phyloP scores from a whole-genome alignment of 106 monocot species.

The Allium fistulosum region DNA sequence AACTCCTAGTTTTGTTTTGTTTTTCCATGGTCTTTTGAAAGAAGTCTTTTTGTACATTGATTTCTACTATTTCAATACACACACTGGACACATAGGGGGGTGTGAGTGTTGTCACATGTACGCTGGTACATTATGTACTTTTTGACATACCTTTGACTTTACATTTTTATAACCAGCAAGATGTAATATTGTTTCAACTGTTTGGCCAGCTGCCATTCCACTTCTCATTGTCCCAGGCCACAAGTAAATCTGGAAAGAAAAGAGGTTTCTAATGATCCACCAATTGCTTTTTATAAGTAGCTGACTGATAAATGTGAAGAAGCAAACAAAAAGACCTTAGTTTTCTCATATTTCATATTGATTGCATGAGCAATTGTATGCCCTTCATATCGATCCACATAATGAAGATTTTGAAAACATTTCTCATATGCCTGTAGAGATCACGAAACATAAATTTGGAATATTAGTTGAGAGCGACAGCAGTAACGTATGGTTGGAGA shows the following conservation, averaged over 20 bases:
- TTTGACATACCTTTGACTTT: conserved; percentile 65
- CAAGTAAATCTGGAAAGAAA: conserved; percentile 44
- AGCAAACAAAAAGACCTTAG: conserved; percentile 33
- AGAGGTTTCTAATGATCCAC: not conserved
- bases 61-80: too few relatives aligned
- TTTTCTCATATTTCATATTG: conserved; percentile 56
- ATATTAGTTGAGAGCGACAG: too few relatives aligned
- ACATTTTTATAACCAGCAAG: conserved; percentile 93
- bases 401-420: conserved; percentile 85
- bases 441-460: not conserved
- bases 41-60: too few relatives aligned
- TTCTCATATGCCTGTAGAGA: conserved; percentile 59
- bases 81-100: too few relatives aligned
- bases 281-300: not conserved
- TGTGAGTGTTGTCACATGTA: too few relatives aligned
- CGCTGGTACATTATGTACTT: too few relatives aligned
- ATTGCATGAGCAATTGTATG: conserved; percentile 86
- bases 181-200: conserved; percentile 81
- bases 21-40: too few relatives aligned
- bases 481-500: too few relatives aligned
- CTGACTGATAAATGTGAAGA: not conserved
- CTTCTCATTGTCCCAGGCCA: conserved; percentile 70
- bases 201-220: conserved; percentile 47
- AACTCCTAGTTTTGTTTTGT: too few relatives aligned
- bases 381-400: conserved; percentile 72